phyloP scores from a whole-genome alignment of 1,139 yeast species.

The Kodamaea suecica region DNA sequence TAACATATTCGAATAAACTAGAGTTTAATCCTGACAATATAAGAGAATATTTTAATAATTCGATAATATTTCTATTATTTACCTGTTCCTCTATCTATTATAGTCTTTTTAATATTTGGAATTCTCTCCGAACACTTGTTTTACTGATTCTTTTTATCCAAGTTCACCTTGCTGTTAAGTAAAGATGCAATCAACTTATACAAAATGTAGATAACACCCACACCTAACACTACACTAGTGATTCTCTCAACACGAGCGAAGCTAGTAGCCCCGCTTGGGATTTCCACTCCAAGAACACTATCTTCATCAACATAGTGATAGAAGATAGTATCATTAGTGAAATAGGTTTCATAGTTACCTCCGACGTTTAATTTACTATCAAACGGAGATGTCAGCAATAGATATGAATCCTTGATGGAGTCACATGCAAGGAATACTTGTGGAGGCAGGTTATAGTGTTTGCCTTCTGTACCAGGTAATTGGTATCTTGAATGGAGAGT shows the following conservation, averaged over 20 bases:
- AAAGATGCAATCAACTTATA: slow-evolving; percentile 6
- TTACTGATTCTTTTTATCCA: not conserved
- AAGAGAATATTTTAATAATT: too few relatives aligned
- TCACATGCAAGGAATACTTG: slow-evolving; percentile 35
- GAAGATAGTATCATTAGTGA: slow-evolving; percentile 42
- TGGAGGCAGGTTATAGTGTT: slow-evolving; percentile 20
- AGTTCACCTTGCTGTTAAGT: not conserved
- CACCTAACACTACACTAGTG: slow-evolving; percentile 15
- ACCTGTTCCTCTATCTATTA: too few relatives aligned
- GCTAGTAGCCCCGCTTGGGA: slow-evolving; percentile 23
- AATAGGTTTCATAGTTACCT: slow-evolving; percentile 36
- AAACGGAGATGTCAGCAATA: slow-evolving; percentile 38
- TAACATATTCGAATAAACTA: too few relatives aligned
- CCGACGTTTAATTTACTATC: slow-evolving; percentile 29
- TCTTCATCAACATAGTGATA: slow-evolving; percentile 25
- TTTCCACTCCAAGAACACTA: slow-evolving; percentile 12
- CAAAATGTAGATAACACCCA: slow-evolving; percentile 12
- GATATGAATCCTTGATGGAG: slow-evolving; percentile 20
- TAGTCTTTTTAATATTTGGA: too few relatives aligned
- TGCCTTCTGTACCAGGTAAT: slow-evolving; percentile 20
- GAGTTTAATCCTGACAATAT: too few relatives aligned
- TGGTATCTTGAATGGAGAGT: slow-evolving; percentile 43
- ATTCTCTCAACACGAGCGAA: slow-evolving; percentile 16
- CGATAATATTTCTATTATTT: too few relatives aligned
- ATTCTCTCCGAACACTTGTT: too few relatives aligned